Evolutionary conservation across 257 asterid species (phyloP), one percentile per base, ranked within the genome.

Genomic region (Nyctanthes arbortristis): DNA sequence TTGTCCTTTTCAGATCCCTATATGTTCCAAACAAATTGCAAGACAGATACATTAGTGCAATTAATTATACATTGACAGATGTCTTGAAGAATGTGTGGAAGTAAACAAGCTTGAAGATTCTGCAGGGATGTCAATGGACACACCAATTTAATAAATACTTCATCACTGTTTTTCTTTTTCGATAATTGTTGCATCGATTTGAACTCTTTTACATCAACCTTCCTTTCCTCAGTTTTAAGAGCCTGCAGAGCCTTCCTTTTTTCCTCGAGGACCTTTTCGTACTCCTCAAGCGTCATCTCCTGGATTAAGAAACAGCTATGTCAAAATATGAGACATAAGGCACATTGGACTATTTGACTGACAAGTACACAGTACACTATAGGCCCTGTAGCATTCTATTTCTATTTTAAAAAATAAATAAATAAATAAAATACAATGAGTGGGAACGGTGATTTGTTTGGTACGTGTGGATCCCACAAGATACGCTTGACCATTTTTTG

Each of bases 271-370:
- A 86, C 69, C 84, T 87, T 93, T 80, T 88, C 96, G 57, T 90
- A 93, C 80, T 93, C 98, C 72, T 88, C 98, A 71, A 93, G 87
- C 5, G 98, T 93, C 97, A 93, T 93, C 80, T 88, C 97, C 98
- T 92, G 76, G 69, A 55, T 33, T 56, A 74, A 28, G 29, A 35
- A 49, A 61, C 52, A 40, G 37, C 30, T 20, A 24, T 7, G n/a
- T 27, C 24, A 67, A 54, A 69, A 55, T 39, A 31, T 20, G 11
- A 39, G 33, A 43, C 8, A 43, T 43, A n/a, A n/a, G n/a, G n/a
- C n/a, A n/a, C n/a, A n/a, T n/a, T n/a, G n/a, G n/a, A n/a, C n/a
- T n/a, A n/a, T n/a, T n/a, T n/a, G n/a, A n/a, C n/a, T n/a, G n/a
- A n/a, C n/a, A n/a, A n/a, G n/a, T n/a, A n/a, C n/a, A n/a, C n/a